Evolutionary conservation across 2,329 filamentous ascomycete genomes (phyloP).

Genomic region (Penicillium sp.): DNA sequence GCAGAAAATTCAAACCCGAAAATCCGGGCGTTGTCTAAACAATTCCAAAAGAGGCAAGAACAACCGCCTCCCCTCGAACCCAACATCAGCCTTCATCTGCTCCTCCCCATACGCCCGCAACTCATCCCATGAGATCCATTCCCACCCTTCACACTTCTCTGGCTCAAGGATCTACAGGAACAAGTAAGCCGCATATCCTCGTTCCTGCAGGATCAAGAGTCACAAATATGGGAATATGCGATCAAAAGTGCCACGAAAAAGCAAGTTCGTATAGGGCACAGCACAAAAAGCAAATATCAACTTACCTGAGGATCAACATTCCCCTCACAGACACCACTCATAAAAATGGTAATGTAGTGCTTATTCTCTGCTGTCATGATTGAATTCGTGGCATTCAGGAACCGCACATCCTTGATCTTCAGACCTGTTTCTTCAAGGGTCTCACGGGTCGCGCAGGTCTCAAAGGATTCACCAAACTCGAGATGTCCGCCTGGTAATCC

Average conservation of each 20-base stretch:
- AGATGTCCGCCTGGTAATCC: constrained; percentile 74
- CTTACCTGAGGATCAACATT: constrained; percentile 54
- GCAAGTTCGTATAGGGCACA: neutral
- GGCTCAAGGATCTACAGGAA: constrained; percentile 40
- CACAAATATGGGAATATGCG: neutral
- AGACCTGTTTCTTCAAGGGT: constrained; percentile 69
- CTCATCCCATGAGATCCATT: constrained; percentile 53
- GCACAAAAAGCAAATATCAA: constrained; percentile 8
- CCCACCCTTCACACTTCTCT: constrained; percentile 56
- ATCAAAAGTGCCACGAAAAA: neutral
- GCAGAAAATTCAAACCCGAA: constrained; percentile 12
- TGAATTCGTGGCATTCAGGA: constrained; percentile 65
- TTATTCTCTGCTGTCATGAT: constrained; percentile 59
- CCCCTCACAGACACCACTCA: constrained; percentile 53
- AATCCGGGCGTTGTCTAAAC: constrained; percentile 39
- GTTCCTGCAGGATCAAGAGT: neutral
- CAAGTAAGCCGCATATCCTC: neutral
- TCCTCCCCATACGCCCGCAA: constrained; percentile 38
- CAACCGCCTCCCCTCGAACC: constrained; percentile 33
- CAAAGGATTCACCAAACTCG: constrained; percentile 64
- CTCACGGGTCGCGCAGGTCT: constrained; percentile 65
- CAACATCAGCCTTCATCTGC: constrained; percentile 26
- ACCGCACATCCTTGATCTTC: constrained; percentile 50
- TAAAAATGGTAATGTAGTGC: constrained; percentile 74
- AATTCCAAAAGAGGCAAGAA: constrained; percentile 52